These are phyloP conservation scores for Arabidopsis thaliana DNA, from an alignment of 345 rosid species.

Conservation along the genomic window TAIR10.1 NC_003070.9:23104001-23104500, in stretches of 20 bases:
- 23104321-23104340: slow-evolving; percentile 45
- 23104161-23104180: neutral
- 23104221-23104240: slow-evolving; percentile 61
- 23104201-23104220: neutral
- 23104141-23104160: neutral
- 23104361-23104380: slow-evolving; percentile 39
- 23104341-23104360: slow-evolving; percentile 37
- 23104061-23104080: neutral
- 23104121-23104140: neutral
- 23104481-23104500: slow-evolving; percentile 70
- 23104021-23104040: neutral
- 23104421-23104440: slow-evolving; percentile 21
- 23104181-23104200: neutral
- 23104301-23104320: slow-evolving; percentile 35
- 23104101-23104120: neutral
- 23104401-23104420: slow-evolving; percentile 42
- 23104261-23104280: slow-evolving; percentile 59
- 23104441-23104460: slow-evolving; percentile 35
- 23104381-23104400: slow-evolving; percentile 50
- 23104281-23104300: slow-evolving; percentile 34
- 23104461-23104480: slow-evolving; percentile 71
- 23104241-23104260: slow-evolving; percentile 66
- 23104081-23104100: neutral
- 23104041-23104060: neutral
- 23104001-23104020: neutral